phyloP scores from a whole-genome alignment of 148 eudicot genomes.

The Arbutus unedo region DNA sequence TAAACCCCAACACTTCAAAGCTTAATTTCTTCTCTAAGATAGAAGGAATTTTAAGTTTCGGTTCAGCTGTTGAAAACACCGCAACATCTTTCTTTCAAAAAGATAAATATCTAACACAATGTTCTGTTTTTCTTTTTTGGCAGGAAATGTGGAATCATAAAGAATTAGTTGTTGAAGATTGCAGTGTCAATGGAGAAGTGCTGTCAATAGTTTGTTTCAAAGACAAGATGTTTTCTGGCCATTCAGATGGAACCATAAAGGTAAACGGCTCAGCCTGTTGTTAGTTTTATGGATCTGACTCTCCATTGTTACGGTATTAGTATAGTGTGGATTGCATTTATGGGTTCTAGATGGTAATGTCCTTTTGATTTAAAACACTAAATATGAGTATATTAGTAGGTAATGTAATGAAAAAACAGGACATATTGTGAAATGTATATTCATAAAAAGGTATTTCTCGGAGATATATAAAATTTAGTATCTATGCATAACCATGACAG shows the following conservation, averaged over 20 bases:
- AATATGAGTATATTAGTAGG: not conserved
- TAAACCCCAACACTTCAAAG: too few relatives aligned
- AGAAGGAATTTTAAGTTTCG: too few relatives aligned
- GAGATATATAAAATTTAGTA: not conserved
- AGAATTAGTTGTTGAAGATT: slow-evolving; percentile 45
- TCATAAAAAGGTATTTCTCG: not conserved
- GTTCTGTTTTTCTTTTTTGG: not conserved
- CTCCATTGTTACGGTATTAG: not conserved
- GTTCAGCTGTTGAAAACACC: too few relatives aligned
- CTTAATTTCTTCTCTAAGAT: too few relatives aligned
- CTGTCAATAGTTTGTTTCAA: slow-evolving; percentile 35
- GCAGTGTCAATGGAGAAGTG: slow-evolving; percentile 44
- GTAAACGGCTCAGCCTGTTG: slow-evolving; percentile 10
- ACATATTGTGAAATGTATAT: not conserved
- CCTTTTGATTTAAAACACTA: not conserved
- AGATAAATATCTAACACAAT: not conserved
- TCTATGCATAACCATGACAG: not conserved
- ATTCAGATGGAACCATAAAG: slow-evolving; percentile 57
- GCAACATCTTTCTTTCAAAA: not conserved
- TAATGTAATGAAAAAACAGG: not conserved
- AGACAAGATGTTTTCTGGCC: slow-evolving; percentile 46
- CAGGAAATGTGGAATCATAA: slow-evolving; percentile 52
- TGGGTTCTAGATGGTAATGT: not conserved
- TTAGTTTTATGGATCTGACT: not conserved
- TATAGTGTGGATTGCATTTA: not conserved